Base-by-base conservation (phyloP, 1,284 basidiomycete species). In the Boletus sp. region DNA sequence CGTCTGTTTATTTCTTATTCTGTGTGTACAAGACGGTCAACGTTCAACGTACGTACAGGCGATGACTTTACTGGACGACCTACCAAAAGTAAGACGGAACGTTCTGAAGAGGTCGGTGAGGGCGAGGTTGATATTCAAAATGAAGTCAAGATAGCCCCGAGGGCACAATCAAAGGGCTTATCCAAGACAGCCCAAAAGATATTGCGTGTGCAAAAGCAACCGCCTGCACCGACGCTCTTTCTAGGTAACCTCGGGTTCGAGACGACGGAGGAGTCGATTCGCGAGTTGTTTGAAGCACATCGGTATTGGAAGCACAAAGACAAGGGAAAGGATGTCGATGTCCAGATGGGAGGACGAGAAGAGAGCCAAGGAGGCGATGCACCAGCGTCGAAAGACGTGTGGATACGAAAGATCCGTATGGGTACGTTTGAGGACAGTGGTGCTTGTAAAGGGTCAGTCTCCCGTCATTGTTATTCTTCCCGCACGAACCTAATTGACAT, bases 361-460 rank as follows among this genome's bases (percentile, higher is more conserved):
- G 51, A 55, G 52, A 33, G 2, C 25, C 28, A 25, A 17, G 55
- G 57, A 1, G 57, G 33, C n/a, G 43, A 40, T 50, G 33, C 10
- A 4, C 35, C 65, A 44, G 73, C 67, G 40, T 66, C 71, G 23
- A 75, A 77, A 49, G 83, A 84, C 64, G 75, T 76, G 55, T 95
- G 94, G 75, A 88, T 98, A 77, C 85, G 93, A 64, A 95, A 95
- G 74, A 81, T 98, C 31, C 87, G 97, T 6, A 83, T 99, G 82
- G 95, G 94, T 3, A 95, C 95, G 21, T 99, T 99, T 67, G 94
- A 98, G 74, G 97, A 98, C 74, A 91, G 86, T 57, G 95, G 95
- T 9, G 81, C 89, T 64, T 98, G 97, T 78, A 99, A 98, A 83
- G 97, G 97, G 93, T 97, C 48, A 40, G 71, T 72, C 65, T 48